Base-by-base conservation (phyloP, 176 grass and related monocot genomes). In the Avena atlantica region DNA sequence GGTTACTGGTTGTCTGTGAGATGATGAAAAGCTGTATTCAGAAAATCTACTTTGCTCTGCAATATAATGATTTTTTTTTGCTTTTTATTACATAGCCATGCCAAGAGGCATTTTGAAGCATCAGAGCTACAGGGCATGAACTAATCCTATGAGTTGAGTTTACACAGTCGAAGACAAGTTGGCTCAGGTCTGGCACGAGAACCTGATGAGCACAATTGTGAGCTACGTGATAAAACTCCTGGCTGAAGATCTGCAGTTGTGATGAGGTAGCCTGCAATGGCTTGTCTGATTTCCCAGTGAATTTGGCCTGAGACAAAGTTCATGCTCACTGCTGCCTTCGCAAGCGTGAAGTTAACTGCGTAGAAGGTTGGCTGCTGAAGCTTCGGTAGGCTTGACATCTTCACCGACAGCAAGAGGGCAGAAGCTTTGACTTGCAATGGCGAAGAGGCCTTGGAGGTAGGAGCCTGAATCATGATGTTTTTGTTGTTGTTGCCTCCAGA, bases 1-100 rank as follows among this genome's bases (percentile, higher is more conserved):
- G 71, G 70, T 49, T 7, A 3, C n/a, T 75, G 70, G 29, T 11
- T 6, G 17, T 31, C 25, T 31, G 14, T 48, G 44, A 63, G 15
- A 58, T 84, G 71, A 85, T 64, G 44, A 63, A 63, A 64, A 50
- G 20, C 8, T 2, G 40, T 23, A 50, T 74, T 49, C 82, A 47
- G 42, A 62, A 29, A 20, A 15, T 63, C 23, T 47, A 60, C 71
- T 3, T 60, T 12, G 1, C 16, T 61, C 58, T 61, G 21, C 20
- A 61, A 62, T 62, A 13, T 48, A 48, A 24, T 25, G 70, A 73
- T 3, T 23, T 23, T 72, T 72, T n/a, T n/a, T n/a, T n/a, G n/a
- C n/a, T n/a, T n/a, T n/a, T n/a, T n/a, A 58, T 58, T 58, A 58
- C 56, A 20, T 20, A 20, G 56, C 50, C 56, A 58, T 58, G 16